Conservation (phyloP, 495 filamentous ascomycete genomes). For the Penicillium lagena region DNA sequence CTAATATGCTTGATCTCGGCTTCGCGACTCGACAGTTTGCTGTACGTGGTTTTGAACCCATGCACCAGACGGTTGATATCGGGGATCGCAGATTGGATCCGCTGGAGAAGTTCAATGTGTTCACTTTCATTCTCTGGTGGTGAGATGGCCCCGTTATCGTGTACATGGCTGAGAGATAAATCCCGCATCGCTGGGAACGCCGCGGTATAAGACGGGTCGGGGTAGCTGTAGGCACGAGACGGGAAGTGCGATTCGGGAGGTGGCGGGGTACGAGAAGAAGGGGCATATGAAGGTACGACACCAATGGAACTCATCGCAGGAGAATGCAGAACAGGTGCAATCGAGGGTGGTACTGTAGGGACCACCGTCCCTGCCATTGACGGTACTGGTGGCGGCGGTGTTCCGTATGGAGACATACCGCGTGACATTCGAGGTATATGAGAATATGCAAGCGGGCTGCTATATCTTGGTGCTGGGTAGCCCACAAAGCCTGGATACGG, state of each 20-base stretch:
- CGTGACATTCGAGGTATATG: conserved; percentile 34
- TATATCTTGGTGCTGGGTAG: conserved; percentile 31
- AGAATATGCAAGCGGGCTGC: conserved; percentile 33
- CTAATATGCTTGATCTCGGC: conserved; percentile 40
- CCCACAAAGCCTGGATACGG: conserved; percentile 6
- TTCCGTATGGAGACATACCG: conserved; percentile 31
- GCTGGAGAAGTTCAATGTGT: conserved; percentile 36
- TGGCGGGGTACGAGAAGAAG: conserved; percentile 18
- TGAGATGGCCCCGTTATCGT: conserved; percentile 24
- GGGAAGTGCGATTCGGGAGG: conserved; percentile 18
- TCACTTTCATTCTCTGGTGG: conserved; percentile 30
- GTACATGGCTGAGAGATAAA: conserved; percentile 15
- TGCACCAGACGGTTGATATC: conserved; percentile 42
- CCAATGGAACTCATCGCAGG: conserved; percentile 32
- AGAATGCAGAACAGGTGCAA: conserved; percentile 26
- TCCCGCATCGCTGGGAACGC: conserved; percentile 30
- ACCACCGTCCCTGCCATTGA: conserved; percentile 6
- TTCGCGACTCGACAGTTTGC: conserved; percentile 36
- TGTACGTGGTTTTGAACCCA: conserved; percentile 40
- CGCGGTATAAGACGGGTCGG: conserved; percentile 21
- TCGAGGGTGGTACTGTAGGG: conserved; percentile 15
- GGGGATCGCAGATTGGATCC: conserved; percentile 44
- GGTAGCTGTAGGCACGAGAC: conserved; percentile 23
- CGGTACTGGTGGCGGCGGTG: conserved; percentile 12
- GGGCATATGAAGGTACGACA: conserved; percentile 29